phyloP scores from a whole-genome alignment of 495 filamentous ascomycete genomes.

The Beverwykella pulmonaria region DNA sequence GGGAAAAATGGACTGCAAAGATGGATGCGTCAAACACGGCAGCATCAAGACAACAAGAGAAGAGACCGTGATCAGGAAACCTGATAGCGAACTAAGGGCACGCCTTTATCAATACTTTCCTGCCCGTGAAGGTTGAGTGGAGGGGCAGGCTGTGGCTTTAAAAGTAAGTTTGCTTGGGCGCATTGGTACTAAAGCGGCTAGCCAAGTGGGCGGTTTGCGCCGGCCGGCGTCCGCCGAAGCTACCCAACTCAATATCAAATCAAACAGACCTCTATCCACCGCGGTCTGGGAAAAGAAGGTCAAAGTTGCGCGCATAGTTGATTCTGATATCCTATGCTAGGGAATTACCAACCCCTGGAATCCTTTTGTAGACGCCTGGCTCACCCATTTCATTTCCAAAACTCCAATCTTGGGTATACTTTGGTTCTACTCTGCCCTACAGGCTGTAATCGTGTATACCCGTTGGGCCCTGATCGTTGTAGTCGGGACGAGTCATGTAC shows the following conservation, averaged over 20 bases:
- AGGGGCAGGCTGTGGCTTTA: background rate
- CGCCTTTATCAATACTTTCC: background rate
- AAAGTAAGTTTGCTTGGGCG: background rate
- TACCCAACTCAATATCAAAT: background rate
- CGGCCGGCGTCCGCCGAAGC: constrained; percentile 26
- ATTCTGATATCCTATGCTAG: background rate
- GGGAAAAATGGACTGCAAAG: no score
- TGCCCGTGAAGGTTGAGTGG: background rate
- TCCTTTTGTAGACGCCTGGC: constrained; percentile 1
- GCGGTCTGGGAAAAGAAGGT: no score
- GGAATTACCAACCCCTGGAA: background rate
- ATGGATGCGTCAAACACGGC: background rate
- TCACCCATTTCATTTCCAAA: background rate
- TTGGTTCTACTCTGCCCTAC: constrained; percentile 7
- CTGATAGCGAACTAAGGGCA: background rate
- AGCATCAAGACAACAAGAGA: background rate
- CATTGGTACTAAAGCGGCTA: constrained; percentile 1
- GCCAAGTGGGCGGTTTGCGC: constrained; percentile 22
- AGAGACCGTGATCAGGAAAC: no score
- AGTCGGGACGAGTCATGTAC: constrained; percentile 72
- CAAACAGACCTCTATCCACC: no score
- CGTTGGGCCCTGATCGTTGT: constrained; percentile 74
- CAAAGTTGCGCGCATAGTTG: no score
- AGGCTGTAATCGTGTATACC: constrained; percentile 61
- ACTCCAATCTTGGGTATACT: constrained; percentile 7